Conservation (phyloP, 2,329 filamentous ascomycete species). For the Talaromyces atroroseus region DNA sequence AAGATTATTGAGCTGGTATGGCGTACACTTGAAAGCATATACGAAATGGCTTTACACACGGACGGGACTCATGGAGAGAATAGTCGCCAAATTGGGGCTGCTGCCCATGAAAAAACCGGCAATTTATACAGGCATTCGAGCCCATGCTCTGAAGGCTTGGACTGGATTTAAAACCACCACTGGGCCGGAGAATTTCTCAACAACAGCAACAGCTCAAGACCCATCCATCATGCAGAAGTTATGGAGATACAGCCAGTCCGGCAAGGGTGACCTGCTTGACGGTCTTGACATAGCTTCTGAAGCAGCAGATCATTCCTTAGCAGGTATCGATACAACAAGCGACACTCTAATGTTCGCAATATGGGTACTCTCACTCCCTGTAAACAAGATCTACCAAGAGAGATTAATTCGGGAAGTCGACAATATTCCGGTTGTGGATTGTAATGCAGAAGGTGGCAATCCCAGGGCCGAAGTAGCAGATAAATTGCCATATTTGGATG, state of each 20-base stretch:
- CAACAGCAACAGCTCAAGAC: too few species aligned
- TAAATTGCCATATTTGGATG: conserved; percentile 42
- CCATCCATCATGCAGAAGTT: conserved; percentile 35
- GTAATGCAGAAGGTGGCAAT: conserved; percentile 25
- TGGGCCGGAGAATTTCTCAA: too few species aligned
- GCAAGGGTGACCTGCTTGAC: conserved; percentile 23
- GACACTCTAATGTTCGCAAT: conserved; percentile 49
- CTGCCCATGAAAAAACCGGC: conserved; percentile 48
- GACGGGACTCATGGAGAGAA: conserved; percentile 31
- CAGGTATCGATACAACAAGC: conserved; percentile 51
- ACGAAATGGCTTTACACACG: conserved; percentile 48
- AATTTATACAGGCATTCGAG: conserved; percentile 48
- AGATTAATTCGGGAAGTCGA: conserved; percentile 42
- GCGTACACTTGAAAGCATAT: conserved; percentile 41
- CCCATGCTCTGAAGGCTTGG: conserved; percentile 36
- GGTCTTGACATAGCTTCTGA: conserved; percentile 50
- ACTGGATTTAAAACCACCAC: conserved; percentile 25
- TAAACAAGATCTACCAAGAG: conserved; percentile 41
- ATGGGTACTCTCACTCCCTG: conserved; percentile 45
- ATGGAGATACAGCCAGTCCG: conserved; percentile 28
- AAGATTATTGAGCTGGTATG: conserved; percentile 46
- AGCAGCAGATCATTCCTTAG: conserved; percentile 50
- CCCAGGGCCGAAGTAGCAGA: conserved; percentile 34
- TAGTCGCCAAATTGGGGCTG: conserved; percentile 30
- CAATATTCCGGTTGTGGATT: conserved; percentile 19